Conservation (phyloP, 2,329 filamentous ascomycete genomes). For the Aspergillus vadensis region DNA sequence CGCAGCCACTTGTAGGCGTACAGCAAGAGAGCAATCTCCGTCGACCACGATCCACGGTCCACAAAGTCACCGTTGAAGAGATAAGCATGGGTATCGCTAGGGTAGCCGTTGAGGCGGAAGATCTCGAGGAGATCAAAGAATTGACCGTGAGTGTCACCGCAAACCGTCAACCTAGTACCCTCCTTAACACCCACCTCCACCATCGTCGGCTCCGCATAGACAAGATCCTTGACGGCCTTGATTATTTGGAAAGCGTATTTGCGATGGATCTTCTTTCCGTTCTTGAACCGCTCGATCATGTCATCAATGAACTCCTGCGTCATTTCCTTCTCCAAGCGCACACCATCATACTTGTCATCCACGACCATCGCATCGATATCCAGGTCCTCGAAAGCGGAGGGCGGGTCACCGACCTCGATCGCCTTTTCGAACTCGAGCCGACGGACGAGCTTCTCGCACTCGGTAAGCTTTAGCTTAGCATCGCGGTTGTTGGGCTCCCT, state of each 20-base stretch:
- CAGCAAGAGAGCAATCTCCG: conserved; percentile 89
- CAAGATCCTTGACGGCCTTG: conserved; percentile 81
- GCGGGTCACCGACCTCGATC: conserved; percentile 89
- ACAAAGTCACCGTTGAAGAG: conserved; percentile 99
- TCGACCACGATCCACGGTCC: conserved; percentile 95
- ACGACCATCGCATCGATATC: conserved; percentile 84
- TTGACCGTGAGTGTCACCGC: conserved; percentile 96
- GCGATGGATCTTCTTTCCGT: conserved; percentile 88
- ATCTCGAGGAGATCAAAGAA: conserved; percentile 97
- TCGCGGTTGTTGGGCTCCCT: conserved; percentile 87
- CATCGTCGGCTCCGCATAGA: conserved; percentile 94
- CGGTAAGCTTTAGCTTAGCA: conserved; percentile 84
- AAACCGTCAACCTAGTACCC: conserved; percentile 83
- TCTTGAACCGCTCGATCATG: conserved; percentile 95
- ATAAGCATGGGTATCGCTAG: conserved; percentile 84
- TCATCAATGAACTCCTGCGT: conserved; percentile 96
- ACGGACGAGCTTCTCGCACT: conserved; percentile 93
- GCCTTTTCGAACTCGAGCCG: conserved; percentile 90
- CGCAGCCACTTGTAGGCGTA: conserved; percentile 97
- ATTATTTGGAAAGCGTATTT: conserved; percentile 99
- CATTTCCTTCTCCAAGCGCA: conserved; percentile 75
- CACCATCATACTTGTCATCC: conserved; percentile 83
- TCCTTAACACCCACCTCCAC: conserved; percentile 83
- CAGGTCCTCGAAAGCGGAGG: conserved; percentile 86
- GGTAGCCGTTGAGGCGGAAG: conserved; percentile 86